Conservation (phyloP, 345 rosid genomes). For the Eucalyptus pauciflora region DNA sequence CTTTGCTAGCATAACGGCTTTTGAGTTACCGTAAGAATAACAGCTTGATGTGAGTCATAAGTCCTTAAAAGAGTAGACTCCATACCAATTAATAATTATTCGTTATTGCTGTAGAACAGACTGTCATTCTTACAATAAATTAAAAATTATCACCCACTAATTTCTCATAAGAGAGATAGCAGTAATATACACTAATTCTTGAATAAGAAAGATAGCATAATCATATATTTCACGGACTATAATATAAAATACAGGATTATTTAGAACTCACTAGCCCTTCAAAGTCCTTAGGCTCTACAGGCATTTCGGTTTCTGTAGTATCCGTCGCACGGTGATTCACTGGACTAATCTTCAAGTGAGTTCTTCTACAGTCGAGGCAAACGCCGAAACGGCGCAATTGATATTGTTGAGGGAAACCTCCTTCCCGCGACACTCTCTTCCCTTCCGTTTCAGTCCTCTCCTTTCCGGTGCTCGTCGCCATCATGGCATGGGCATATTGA, state of each 20-base stretch:
- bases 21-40: too few species aligned
- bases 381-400: not conserved
- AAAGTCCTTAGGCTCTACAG: not conserved
- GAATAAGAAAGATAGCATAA: not conserved
- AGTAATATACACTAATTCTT: not conserved
- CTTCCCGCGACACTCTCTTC: not conserved
- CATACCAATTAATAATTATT: too few species aligned
- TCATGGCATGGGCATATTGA: too few species aligned
- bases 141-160: too few species aligned
- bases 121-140: too few species aligned
- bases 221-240: not conserved
- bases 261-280: not conserved
- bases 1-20: too few species aligned
- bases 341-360: not conserved
- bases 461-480: too few species aligned
- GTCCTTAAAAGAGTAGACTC: too few species aligned
- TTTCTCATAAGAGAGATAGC: not conserved
- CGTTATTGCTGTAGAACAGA: too few species aligned
- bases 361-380: not conserved
- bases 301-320: not conserved
- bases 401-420: not conserved
- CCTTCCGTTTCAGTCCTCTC: too few species aligned
- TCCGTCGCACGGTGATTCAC: not conserved
- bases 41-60: too few species aligned
- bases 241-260: not conserved